A percentile compares a stretch with the other conserved stretches of the same genome.
Evolutionary conservation across 805 yeast species (phyloP).

Genomic region (Lipomyces sp.): DNA sequence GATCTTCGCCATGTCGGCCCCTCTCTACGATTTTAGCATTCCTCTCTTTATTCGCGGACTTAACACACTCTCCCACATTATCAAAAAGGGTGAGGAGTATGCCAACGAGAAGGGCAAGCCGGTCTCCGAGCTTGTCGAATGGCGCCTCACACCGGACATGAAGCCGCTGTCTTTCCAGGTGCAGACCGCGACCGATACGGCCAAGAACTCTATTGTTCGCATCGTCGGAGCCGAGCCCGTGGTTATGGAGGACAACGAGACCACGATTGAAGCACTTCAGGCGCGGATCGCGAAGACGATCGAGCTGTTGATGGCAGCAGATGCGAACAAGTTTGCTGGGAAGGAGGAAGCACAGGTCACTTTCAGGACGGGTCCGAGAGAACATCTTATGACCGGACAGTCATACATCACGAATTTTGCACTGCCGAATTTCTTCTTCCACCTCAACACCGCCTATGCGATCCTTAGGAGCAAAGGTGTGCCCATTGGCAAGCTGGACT

Average conservation of each 20-base stretch:
- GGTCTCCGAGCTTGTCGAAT: slow-evolving; percentile 9
- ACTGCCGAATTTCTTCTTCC: slow-evolving; percentile 13
- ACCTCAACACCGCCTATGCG: slow-evolving; percentile 12
- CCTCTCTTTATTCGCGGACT: slow-evolving; percentile 8
- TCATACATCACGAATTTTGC: slow-evolving; percentile 1
- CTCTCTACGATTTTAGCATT: slow-evolving; percentile 11
- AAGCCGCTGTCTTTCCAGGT: slow-evolving; percentile 17
- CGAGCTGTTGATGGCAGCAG: slow-evolving; percentile 11
- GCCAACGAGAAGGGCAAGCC: slow-evolving; percentile 9
- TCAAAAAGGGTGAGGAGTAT: slow-evolving; percentile 10
- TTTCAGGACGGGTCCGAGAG: not conserved
- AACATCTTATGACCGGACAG: slow-evolving; percentile 4
- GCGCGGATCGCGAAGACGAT: slow-evolving; percentile 14
- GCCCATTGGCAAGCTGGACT: slow-evolving; percentile 5
- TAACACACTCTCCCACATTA: slow-evolving; percentile 6
- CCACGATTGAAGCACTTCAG: slow-evolving; percentile 16
- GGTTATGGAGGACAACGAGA: slow-evolving; percentile 12
- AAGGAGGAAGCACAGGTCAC: slow-evolving; percentile 3
- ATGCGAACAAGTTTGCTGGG: slow-evolving; percentile 3
- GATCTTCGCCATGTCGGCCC: slow-evolving; percentile 8
- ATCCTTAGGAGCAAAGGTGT: slow-evolving; percentile 11
- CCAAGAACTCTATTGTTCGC: slow-evolving; percentile 9
- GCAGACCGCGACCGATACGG: slow-evolving; percentile 6
- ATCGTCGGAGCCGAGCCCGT: slow-evolving; percentile 1
- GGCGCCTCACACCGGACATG: slow-evolving; percentile 12